Evolutionary conservation across 495 filamentous ascomycete genomes (phyloP), one percentile per base, ranked within the genome.

Genomic region (Ramalina peruviana): DNA sequence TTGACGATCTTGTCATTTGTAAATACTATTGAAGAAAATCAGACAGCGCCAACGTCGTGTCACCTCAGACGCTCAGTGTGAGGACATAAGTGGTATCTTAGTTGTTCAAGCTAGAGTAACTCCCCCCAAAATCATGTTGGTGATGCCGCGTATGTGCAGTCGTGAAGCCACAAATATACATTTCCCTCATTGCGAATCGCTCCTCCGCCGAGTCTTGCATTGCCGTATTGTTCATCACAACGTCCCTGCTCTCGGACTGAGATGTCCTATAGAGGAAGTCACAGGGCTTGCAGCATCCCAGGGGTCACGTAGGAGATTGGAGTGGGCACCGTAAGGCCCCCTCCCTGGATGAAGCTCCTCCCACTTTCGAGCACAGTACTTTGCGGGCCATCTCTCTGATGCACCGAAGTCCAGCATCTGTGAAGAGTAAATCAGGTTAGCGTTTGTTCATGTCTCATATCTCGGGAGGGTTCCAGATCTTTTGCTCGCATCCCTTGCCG

Each of bases 301-400:
- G 10, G 55, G 58, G 42, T 60, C 58, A 27, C 52, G 49, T 40
- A 60, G 55, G 42, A 55, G 52, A 47, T 58, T 58, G 25, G 58
- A 49, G 25, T 51, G 53, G 25, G 52, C 19, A 45, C 27, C 38
- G 38, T 52, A 58, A 9, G 58, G 53, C 13, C 46, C 44, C 49
- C 58, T 21, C 26, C 55, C 58, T 23, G 58, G 58, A 38, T 60
- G 58, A n/a, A 60, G 52, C 43, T 60, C 58, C 39, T 60, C 58
- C 58, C 58, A 60, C 43, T 60, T 60, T 36, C 58, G 58, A 45
- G 55, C 58, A 45, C 58, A 60, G 53, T 60, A 60, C 49, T 60
- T 60, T 38, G 58, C 58, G 40, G 58, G 58, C 58, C 58, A 60
- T 46, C 58, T 55, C 45, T 60, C 58, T 33, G 58, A 58, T 27